Evolutionary conservation across 441 rosid genomes (phyloP), one percentile per base, ranked within the genome.

Genomic region (Daphne laureola): DNA sequence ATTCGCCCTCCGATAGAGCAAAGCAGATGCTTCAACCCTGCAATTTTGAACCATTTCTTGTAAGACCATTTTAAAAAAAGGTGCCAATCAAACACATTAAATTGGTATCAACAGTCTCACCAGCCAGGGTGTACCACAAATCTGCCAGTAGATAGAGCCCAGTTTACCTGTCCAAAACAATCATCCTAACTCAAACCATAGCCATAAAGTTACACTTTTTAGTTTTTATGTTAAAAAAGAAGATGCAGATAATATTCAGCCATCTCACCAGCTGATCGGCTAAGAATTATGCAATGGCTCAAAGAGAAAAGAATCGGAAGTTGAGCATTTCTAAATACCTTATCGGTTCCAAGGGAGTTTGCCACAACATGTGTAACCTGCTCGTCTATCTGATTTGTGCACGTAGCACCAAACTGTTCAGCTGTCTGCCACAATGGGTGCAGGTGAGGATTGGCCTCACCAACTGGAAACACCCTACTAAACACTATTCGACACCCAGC

Each of bases 21-120:
- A 68, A 55, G 99, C 93, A 21, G 99, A 93, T 50, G 99, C 99
- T 81, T 93, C 99, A 72, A 93, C 97, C 99, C 99, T 93, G 81
- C 72, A 59, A 16, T 17, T 53, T 51, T 66, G 58, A 46, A 44
- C 5, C 5, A 16, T 38, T 23, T 42, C 58, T 38, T 47, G 44
- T 60, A 67, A 68, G 62, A 62, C 56, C 21, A 27, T 42, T 16
- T 17, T 12, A 44, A 31, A 27, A 41, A 44, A 46, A 43, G 14
- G 49, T 31, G 6, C 53, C 54, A 15, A 12, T 14, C 26, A 46
- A 49, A 55, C 14, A 38, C 12, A 57, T n/a, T n/a, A 43, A 61
- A 13, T 31, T 16, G 44, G 14, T 42, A 49, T 49, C 66, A 58
- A 64, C 57, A 17, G 49, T 57, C 92, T 80, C 72, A 93, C 99